Base-by-base conservation (phyloP, 2,329 filamentous ascomycete genomes). In the Penicillium sp. region DNA sequence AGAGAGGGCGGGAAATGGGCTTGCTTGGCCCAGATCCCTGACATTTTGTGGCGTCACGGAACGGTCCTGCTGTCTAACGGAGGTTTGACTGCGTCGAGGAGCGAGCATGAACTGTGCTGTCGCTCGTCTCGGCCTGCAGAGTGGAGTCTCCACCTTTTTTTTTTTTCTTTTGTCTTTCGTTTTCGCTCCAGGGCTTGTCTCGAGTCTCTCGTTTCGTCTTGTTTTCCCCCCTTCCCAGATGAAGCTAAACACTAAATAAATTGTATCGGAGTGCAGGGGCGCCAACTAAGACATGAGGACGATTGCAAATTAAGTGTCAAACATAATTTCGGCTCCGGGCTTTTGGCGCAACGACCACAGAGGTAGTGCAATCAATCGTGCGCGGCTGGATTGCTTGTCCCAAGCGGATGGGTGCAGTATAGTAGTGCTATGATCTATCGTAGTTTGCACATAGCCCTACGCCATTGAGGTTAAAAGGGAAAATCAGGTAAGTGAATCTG, bases 61-160 rank as follows among this genome's bases (percentile, higher is more conserved):
- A 59, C 60, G 57, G 52, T 58, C 60, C 59, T 57, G 50, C 49
- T 31, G 31, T 27, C 31, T 44, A 46, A 43, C 64, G 66, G 63
- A 68, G 61, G 54, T 63, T 64, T 66, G 59, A 64, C 61, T 67
- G 6, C 46, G 58, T 62, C 58, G 36, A 57, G 55, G 16, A 47
- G 18, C 27, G 54, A 58, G 55, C 40, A 33, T 64, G 60, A 64
- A 63, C 65, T 60, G 65, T 66, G 63, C 61, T 63, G 35, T 39
- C 50, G 37, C 37, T 55, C 33, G n/a, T 50, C 41, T 46, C 16
- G 11, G 33, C 18, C 36, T 33, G 36, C 18, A 46, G 14, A 37
- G 40, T 54, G 41, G 40, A 35, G 40, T 24, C 51, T 19, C 51
- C 50, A 52, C 37, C 37, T 11, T 27, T 11, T 36, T 22, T 22